Percentiles rank a stretch among this genome's conserved stretches.
phyloP scores from a whole-genome alignment of 2,329 filamentous ascomycete species.

The Hortaea werneckii region DNA sequence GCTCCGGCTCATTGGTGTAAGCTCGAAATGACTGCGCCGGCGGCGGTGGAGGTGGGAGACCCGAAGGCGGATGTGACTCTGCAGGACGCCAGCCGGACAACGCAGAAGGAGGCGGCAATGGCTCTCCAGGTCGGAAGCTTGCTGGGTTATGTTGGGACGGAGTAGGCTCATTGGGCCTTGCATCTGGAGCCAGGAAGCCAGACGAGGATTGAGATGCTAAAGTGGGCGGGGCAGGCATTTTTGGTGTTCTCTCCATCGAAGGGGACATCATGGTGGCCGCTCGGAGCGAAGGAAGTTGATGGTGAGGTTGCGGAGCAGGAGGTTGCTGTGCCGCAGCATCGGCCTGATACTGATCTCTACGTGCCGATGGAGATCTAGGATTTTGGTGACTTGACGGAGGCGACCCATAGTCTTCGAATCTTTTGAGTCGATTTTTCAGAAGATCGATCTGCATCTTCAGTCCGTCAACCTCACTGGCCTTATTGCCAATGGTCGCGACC shows the following conservation, averaged over 20 bases:
- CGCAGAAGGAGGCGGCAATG: slow-evolving; percentile 16
- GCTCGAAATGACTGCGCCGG: slow-evolving; percentile 10
- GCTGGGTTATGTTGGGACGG: slow-evolving; percentile 3
- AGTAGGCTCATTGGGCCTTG: slow-evolving; percentile 6
- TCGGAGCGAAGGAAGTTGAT: slow-evolving; percentile 20
- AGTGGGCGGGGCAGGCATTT: slow-evolving; percentile 7
- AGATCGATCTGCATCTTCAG: slow-evolving; percentile 39
- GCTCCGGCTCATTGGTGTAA: slow-evolving; percentile 13
- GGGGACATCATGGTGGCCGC: slow-evolving; percentile 14
- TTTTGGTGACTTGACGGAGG: background rate
- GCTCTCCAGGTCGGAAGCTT: slow-evolving; percentile 6
- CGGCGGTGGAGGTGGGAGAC: slow-evolving; percentile 9
- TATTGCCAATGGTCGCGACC: slow-evolving; percentile 30
- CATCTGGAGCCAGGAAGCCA: slow-evolving; percentile 10
- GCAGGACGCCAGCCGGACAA: slow-evolving; percentile 21
- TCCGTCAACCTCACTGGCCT: slow-evolving; percentile 37
- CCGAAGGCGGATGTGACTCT: slow-evolving; percentile 11
- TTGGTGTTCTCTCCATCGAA: slow-evolving; percentile 7
- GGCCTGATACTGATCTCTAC: slow-evolving; percentile 1
- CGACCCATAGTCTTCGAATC: slow-evolving; percentile 18
- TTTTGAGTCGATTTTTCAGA: slow-evolving; percentile 36
- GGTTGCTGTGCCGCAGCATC: slow-evolving; percentile 6
- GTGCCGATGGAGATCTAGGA: background rate
- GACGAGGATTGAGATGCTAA: slow-evolving; percentile 3
- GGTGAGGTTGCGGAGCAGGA: slow-evolving; percentile 4